A percentile compares a stretch with the other conserved stretches of the same genome.
Conservation (phyloP, 495 filamentous ascomycete species). For the Cercophora newfieldiana region DNA sequence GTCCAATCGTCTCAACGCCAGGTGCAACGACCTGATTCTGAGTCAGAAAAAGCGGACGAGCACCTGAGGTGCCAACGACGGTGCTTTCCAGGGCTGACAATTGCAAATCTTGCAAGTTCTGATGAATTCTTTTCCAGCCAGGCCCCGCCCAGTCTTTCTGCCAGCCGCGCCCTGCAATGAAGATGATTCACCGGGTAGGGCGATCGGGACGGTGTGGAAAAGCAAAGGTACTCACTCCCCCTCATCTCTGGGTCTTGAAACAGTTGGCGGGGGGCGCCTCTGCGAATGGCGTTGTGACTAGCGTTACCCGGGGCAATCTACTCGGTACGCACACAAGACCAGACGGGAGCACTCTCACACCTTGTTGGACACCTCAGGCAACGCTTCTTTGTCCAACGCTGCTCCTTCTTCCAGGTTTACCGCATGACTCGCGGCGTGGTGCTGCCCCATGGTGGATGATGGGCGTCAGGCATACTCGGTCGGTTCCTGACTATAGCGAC, state of each 20-base stretch:
- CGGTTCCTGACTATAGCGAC: slow-evolving; percentile 5
- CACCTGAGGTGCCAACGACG: background rate
- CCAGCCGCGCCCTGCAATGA: slow-evolving; percentile 19
- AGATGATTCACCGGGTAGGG: slow-evolving; percentile 23
- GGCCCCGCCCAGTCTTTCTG: background rate
- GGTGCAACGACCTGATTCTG: background rate
- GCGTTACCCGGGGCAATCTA: background rate
- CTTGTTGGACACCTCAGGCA: background rate
- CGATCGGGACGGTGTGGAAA: slow-evolving; percentile 14
- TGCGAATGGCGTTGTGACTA: background rate
- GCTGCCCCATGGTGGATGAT: slow-evolving; percentile 3
- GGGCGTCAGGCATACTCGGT: background rate
- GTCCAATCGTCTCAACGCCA: background rate
- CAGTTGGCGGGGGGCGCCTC: background rate
- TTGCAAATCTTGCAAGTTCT: background rate
- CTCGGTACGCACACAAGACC: background rate
- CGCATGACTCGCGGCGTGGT: background rate
- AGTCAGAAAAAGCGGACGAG: background rate
- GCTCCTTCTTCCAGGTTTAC: background rate
- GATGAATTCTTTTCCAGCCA: background rate
- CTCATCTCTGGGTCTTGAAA: background rate
- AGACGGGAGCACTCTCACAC: background rate
- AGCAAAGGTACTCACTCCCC: background rate
- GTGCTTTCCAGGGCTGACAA: background rate
- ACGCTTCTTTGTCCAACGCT: background rate